Conservation (phyloP, 2,329 filamentous ascomycete genomes). For the Ceratocystis smalleyi region DNA sequence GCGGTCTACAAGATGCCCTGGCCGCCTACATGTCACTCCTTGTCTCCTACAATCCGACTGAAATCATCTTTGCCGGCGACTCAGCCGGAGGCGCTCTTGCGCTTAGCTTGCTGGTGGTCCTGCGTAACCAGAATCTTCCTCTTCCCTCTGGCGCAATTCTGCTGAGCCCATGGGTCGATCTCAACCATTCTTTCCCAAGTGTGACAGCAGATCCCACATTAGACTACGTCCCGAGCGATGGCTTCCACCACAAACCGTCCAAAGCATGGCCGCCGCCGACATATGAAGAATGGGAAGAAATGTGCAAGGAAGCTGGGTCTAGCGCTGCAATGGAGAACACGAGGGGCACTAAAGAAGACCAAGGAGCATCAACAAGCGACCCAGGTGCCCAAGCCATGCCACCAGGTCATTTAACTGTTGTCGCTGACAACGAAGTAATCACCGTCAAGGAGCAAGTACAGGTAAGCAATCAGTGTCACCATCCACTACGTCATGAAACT, state of each 20-base stretch:
- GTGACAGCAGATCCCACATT: conserved; percentile 54
- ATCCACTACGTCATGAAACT: not conserved
- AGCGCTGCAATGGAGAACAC: conserved; percentile 23
- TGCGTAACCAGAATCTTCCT: conserved; percentile 70
- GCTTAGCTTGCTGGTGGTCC: conserved; percentile 57
- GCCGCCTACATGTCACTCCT: conserved; percentile 77
- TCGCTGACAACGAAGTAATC: conserved; percentile 54
- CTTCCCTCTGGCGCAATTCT: conserved; percentile 79
- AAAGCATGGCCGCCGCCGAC: conserved; percentile 86
- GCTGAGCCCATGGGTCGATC: conserved; percentile 88
- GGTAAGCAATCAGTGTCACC: conserved; percentile 28
- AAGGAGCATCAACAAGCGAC: conserved; percentile 7
- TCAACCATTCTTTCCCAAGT: conserved; percentile 91
- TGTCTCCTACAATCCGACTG: conserved; percentile 56
- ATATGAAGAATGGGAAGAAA: conserved; percentile 49
- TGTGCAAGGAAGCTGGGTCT: conserved; percentile 31
- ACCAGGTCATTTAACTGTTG: conserved; percentile 31
- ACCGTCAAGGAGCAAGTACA: conserved; percentile 86
- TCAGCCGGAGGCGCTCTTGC: conserved; percentile 90
- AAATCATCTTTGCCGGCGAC: conserved; percentile 79
- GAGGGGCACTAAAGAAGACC: not conserved
- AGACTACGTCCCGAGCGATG: conserved; percentile 78
- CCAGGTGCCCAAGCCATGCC: not conserved
- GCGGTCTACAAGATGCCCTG: conserved; percentile 76
- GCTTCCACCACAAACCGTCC: conserved; percentile 84